phyloP scores from a whole-genome alignment of 2,329 filamentous ascomycete genomes.

The Onygenales sp. region DNA sequence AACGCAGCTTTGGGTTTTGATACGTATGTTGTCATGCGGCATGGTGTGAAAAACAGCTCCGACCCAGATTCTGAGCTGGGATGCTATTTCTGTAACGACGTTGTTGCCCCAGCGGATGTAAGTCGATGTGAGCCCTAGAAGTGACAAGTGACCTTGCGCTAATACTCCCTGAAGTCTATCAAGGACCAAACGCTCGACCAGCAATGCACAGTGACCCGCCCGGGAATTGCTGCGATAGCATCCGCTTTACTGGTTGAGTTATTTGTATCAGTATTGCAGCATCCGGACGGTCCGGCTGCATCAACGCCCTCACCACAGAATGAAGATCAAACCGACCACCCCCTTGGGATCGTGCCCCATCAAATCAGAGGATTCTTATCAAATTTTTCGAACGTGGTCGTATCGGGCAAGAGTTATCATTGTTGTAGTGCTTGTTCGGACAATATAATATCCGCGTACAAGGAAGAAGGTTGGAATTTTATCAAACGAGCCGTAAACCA shows the following conservation, averaged over 20 bases:
- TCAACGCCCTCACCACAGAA: conserved; percentile 25
- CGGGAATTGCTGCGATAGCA: conserved; percentile 83
- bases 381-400: conserved; percentile 49
- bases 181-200: conserved; percentile 95
- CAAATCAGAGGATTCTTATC: conserved; percentile 55
- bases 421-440: conserved; percentile 55
- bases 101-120: conserved; percentile 87
- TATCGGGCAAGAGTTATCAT: conserved; percentile 49
- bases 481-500: conserved; percentile 51
- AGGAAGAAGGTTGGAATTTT: conserved; percentile 50
- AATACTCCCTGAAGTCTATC: conserved; percentile 55
- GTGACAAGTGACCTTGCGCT: conserved; percentile 14
- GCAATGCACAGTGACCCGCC: conserved; percentile 93
- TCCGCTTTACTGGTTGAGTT: conserved; percentile 87
- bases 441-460: conserved; percentile 44
- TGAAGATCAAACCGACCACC: conserved; percentile 32
- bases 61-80: conserved; percentile 62
- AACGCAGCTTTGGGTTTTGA: conserved; percentile 96
- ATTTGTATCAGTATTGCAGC: conserved; percentile 77
- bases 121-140: conserved; percentile 30
- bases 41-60: conserved; percentile 58
- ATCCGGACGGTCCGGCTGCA: conserved; percentile 49
- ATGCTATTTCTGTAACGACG: conserved; percentile 98
- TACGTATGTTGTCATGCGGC: conserved; percentile 93
- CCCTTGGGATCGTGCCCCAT: conserved; percentile 49